Evolutionary conservation across 2,329 filamentous ascomycete species (phyloP).

Genomic region (Chrysoporthe deuterocubensis): DNA sequence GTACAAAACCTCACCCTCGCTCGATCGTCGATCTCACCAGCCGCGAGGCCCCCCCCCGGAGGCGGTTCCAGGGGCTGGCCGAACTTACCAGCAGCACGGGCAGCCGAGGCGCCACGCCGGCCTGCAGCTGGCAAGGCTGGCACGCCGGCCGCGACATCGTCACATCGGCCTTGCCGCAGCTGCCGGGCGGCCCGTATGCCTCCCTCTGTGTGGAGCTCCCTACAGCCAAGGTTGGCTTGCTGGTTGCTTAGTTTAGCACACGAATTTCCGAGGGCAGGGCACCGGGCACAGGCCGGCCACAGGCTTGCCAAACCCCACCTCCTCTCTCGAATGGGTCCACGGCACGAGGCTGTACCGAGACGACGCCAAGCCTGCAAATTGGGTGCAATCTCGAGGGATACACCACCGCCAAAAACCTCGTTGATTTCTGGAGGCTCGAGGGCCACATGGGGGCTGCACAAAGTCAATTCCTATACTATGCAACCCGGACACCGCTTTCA

Average conservation of each 20-base stretch:
- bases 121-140: neutral
- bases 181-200: constrained; percentile 22
- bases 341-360: neutral
- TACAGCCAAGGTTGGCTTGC: neutral
- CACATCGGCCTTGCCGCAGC: constrained; percentile 19
- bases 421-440: neutral
- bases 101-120: neutral
- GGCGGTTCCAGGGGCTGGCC: no score
- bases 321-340: constrained; percentile 4
- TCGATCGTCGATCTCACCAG: neutral
- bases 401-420: neutral
- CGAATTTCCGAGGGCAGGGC: neutral
- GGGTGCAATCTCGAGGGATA: neutral
- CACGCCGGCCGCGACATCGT: constrained; percentile 5
- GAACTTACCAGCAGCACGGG: neutral
- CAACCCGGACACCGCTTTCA: neutral
- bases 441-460: neutral
- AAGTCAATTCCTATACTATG: neutral
- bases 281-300: neutral
- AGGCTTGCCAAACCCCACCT: neutral
- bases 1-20: no score
- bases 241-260: constrained; percentile 2
- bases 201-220: neutral
- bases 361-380: neutral
- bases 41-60: neutral